phyloP scores from a whole-genome alignment of 1,284 basidiomycete species.

The Fomitopsis palustris region DNA sequence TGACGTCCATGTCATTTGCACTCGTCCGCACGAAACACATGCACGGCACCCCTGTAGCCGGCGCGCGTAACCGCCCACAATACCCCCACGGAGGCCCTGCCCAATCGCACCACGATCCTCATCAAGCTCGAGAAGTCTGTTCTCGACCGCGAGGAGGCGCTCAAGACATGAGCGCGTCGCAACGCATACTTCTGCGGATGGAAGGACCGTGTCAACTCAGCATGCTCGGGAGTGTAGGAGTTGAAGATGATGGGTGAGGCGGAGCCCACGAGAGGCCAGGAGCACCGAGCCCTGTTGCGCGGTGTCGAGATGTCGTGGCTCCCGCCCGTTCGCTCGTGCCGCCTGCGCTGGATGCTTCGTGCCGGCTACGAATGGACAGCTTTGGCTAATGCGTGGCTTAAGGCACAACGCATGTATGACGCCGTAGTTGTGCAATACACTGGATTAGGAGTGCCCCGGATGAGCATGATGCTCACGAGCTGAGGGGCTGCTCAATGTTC shows the following conservation, averaged over 20 bases:
- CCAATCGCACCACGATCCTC: conserved; percentile 86
- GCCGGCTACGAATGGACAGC: no score
- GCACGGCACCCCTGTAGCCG: conserved; percentile 56
- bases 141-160: conserved; percentile 81
- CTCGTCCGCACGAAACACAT: conserved; percentile 10
- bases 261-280: neutral
- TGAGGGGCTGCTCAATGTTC: no score
- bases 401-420: no score
- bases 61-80: conserved; percentile 96
- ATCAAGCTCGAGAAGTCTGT: conserved; percentile 93
- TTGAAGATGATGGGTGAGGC: neutral
- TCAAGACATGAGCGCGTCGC: conserved; percentile 40
- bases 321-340: no score
- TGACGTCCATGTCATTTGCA: neutral
- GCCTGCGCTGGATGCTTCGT: no score
- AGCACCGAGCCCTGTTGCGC: neutral
- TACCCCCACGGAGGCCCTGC: conserved; percentile 79
- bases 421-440: no score
- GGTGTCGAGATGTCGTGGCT: neutral
- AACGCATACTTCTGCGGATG: neutral
- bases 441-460: no score
- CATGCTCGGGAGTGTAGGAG: neutral
- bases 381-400: no score
- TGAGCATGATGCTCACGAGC: no score
- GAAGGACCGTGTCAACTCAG: neutral